Conservation (phyloP, 140 eudicot genomes). For the Stevia rebaudiana region DNA sequence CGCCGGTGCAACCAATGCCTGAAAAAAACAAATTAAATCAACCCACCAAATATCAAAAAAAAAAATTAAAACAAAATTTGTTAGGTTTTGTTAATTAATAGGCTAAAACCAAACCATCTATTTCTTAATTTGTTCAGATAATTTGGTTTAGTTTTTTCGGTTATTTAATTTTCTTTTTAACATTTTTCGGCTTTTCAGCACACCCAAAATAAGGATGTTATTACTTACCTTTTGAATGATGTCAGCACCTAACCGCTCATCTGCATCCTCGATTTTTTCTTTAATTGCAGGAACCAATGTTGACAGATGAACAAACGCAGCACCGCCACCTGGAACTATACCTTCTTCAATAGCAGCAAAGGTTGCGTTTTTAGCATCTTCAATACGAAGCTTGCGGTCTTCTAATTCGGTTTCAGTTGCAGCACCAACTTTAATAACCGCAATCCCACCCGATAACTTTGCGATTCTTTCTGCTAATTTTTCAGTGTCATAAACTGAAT, state of each 20-base stretch:
- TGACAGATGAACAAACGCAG: slow-evolving; percentile 80
- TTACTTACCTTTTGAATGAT: slow-evolving; percentile 57
- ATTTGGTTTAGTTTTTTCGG: not conserved
- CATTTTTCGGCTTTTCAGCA: not conserved
- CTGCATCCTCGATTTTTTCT: slow-evolving; percentile 66
- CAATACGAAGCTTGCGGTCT: slow-evolving; percentile 86
- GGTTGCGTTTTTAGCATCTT: slow-evolving; percentile 93
- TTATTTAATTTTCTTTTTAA: not conserved
- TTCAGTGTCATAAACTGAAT: slow-evolving; percentile 73
- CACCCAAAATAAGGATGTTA: not conserved
- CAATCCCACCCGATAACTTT: slow-evolving; percentile 84
- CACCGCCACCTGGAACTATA: slow-evolving; percentile 97
- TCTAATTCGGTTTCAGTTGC: slow-evolving; percentile 95
- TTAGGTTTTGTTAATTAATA: not conserved
- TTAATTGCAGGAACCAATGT: slow-evolving; percentile 68
- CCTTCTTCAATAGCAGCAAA: slow-evolving; percentile 99
- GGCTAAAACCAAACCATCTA: not conserved
- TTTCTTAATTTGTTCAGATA: not conserved
- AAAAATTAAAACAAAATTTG: not conserved
- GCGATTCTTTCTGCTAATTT: slow-evolving; percentile 89
- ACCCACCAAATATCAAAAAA: not conserved
- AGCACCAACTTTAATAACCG: slow-evolving; percentile 92
- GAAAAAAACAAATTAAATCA: not conserved
- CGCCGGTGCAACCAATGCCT: slow-evolving; percentile 82
- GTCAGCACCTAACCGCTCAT: slow-evolving; percentile 88